phyloP scores from a whole-genome alignment of 2,329 filamentous ascomycete species.

The Fusarium dimerum region DNA sequence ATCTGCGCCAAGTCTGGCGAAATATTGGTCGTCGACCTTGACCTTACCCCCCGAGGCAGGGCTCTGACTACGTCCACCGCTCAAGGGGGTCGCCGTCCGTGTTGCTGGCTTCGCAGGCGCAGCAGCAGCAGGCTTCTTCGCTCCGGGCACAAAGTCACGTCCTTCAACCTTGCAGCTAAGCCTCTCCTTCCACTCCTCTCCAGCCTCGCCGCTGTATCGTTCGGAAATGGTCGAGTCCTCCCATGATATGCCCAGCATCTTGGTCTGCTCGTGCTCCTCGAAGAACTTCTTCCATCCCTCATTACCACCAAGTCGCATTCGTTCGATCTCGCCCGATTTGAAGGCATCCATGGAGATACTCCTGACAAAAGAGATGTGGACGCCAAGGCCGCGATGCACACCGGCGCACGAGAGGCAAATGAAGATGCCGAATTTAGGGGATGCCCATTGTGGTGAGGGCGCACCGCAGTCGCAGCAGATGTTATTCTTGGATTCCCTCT shows the following conservation, averaged over 20 bases:
- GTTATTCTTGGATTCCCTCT: constrained; percentile 87
- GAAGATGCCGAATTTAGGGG: constrained; percentile 97
- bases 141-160: constrained; percentile 76
- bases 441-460: constrained; percentile 96
- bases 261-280: constrained; percentile 67
- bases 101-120: constrained; percentile 36
- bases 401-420: constrained; percentile 97
- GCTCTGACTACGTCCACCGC: constrained; percentile 44
- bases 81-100: constrained; percentile 44
- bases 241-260: constrained; percentile 70
- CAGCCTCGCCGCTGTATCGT: constrained; percentile 83
- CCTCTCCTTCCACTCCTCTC: constrained; percentile 94
- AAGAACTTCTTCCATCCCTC: constrained; percentile 86
- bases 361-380: constrained; percentile 97
- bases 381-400: constrained; percentile 89
- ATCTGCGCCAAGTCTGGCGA: constrained; percentile 78
- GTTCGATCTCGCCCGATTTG: constrained; percentile 87
- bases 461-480: constrained; percentile 93
- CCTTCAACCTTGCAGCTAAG: constrained; percentile 86
- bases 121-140: constrained; percentile 51
- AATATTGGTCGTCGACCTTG: constrained; percentile 83
- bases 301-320: constrained; percentile 93
- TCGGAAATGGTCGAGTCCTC: constrained; percentile 89
- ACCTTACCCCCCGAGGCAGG: constrained; percentile 47
- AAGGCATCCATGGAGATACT: constrained; percentile 99